These are phyloP conservation scores for Acanthamoeba healyi DNA, from an alignment of 208 protist species.

Conservation along the genomic window DNA sequence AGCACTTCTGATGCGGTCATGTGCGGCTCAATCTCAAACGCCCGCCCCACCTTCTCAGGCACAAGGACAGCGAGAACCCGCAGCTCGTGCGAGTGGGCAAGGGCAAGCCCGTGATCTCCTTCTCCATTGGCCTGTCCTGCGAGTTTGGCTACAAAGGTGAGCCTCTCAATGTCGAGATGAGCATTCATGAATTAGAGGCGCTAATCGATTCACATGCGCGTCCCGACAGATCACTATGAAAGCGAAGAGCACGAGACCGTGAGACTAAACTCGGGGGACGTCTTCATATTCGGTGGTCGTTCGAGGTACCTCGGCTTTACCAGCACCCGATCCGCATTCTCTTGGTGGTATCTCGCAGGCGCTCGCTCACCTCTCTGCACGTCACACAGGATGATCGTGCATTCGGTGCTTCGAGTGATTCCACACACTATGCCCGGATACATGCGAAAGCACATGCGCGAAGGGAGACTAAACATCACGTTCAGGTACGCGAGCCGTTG, in stretches of 20 bases:
- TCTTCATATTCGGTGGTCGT: conserved; percentile 29
- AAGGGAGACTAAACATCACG: conserved; percentile 41
- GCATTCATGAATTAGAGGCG: too few relatives aligned
- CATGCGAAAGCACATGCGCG: conserved; percentile 37
- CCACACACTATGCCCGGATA: conserved; percentile 21
- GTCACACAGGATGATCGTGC: conserved; percentile 33
- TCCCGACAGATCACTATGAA: conserved; percentile 50
- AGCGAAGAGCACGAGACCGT: neutral
- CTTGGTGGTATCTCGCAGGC: too few relatives aligned
- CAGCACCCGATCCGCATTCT: neutral
- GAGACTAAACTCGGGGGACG: conserved; percentile 1
- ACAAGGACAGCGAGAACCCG: conserved; percentile 54
- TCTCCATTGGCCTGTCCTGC: conserved; percentile 25
- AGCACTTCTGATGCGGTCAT: neutral
- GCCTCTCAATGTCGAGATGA: too few relatives aligned
- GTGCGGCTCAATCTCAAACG: neutral
- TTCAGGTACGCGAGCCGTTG: too few relatives aligned
- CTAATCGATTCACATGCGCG: too few relatives aligned
- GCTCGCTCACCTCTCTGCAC: too few relatives aligned
- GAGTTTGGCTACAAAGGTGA: conserved; percentile 41
- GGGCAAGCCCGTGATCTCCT: conserved; percentile 37
- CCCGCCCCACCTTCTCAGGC: too few relatives aligned
- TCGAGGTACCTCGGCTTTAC: neutral
- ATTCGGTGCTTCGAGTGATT: conserved; percentile 21
- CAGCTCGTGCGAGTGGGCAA: conserved; percentile 12